phyloP scores from a whole-genome alignment of 805 yeast genomes.

The Candida sithepensis region DNA sequence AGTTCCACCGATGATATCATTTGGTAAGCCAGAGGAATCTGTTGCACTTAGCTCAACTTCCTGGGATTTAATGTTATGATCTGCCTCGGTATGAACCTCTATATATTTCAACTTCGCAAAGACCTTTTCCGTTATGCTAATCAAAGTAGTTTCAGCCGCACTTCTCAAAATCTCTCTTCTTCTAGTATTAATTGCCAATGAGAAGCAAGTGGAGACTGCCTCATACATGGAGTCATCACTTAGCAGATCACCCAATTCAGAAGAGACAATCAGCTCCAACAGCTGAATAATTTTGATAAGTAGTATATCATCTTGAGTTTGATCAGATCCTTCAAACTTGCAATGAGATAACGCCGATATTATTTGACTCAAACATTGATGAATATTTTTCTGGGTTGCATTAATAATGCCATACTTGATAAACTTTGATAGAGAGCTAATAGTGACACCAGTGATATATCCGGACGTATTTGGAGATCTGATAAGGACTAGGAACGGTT shows the following conservation, averaged over 20 bases:
- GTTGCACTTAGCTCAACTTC: constrained; percentile 23
- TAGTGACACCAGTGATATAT: constrained; percentile 74
- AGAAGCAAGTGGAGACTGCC: constrained; percentile 84
- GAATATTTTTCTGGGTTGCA: constrained; percentile 49
- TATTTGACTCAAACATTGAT: constrained; percentile 58
- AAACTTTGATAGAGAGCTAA: constrained; percentile 71
- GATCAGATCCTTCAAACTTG: constrained; percentile 93
- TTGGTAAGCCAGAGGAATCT: constrained; percentile 40
- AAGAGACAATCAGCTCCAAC: constrained; percentile 61
- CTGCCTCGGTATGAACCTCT: constrained; percentile 31
- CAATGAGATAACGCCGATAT: constrained; percentile 84
- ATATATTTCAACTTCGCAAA: constrained; percentile 58
- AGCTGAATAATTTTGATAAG: constrained; percentile 76
- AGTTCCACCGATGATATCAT: constrained; percentile 55
- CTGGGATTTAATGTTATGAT: constrained; percentile 29
- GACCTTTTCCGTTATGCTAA: constrained; percentile 62
- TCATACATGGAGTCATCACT: constrained; percentile 84
- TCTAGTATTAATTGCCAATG: constrained; percentile 88
- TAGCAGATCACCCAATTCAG: constrained; percentile 61
- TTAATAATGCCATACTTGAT: constrained; percentile 67
- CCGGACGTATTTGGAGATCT: constrained; percentile 86
- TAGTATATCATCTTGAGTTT: constrained; percentile 87
- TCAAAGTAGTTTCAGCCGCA: constrained; percentile 82
- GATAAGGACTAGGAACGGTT: constrained; percentile 82
- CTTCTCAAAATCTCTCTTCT: constrained; percentile 85